phyloP scores from a whole-genome alignment of 129 eudicot species.

The Mikania micrantha region DNA sequence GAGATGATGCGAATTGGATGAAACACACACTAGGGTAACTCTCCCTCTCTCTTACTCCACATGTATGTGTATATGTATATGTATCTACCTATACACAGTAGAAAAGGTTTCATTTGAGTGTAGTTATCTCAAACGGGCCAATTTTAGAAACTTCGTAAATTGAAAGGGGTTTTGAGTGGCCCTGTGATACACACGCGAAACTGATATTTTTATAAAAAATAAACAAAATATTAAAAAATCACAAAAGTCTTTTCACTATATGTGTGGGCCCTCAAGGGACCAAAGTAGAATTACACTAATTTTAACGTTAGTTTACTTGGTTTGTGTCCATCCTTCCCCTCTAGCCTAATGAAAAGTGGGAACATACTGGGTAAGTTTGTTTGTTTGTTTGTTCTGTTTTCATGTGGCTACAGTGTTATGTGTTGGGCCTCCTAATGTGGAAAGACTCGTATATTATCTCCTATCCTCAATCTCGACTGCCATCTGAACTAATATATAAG shows the following conservation, averaged over 20 bases:
- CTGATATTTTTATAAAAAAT: not conserved
- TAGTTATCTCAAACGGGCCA: not conserved
- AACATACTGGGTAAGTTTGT: too few relatives aligned
- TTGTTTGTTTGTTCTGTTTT: too few relatives aligned
- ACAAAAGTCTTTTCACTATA: too few relatives aligned
- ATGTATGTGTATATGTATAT: not conserved
- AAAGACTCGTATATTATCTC: not conserved
- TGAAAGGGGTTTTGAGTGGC: not conserved
- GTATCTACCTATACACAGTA: not conserved
- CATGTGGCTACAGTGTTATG: not conserved
- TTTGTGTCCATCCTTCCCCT: too few relatives aligned
- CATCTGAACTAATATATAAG: not conserved
- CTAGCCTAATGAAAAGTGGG: too few relatives aligned
- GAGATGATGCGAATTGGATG: conserved; percentile 98
- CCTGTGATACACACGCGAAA: not conserved
- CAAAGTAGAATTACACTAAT: too few relatives aligned
- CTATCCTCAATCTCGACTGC: not conserved
- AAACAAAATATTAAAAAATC: too few relatives aligned
- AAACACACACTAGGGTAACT: conserved; percentile 86
- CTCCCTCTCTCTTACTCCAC: conserved; percentile 6
- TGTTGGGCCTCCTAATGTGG: not conserved
- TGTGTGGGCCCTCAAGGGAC: too few relatives aligned
- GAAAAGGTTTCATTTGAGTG: not conserved
- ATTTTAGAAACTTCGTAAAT: not conserved
- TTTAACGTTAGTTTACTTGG: too few relatives aligned